Evolutionary conservation across 2,329 filamentous ascomycete genomes (phyloP).

Genomic region (Mariannaea elegans): DNA sequence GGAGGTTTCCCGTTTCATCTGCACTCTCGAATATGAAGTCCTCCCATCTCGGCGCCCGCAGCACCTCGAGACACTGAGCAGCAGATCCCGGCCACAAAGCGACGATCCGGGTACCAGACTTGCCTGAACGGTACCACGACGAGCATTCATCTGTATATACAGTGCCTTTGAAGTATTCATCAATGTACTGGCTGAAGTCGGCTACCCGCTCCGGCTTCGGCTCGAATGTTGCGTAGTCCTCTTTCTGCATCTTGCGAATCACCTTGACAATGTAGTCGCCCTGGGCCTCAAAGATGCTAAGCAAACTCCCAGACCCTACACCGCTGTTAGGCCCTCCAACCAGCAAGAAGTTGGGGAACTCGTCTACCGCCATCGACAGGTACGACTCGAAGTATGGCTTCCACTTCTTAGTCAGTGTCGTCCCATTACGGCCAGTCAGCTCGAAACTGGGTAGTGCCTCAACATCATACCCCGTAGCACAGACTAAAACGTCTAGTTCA

Average conservation of each 20-base stretch:
- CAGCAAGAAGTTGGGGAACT: slow-evolving; percentile 60
- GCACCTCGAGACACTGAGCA: slow-evolving; percentile 16
- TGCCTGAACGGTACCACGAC: slow-evolving; percentile 19
- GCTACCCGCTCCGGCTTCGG: slow-evolving; percentile 3
- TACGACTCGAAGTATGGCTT: slow-evolving; percentile 51
- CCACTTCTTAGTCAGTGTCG: slow-evolving; percentile 51
- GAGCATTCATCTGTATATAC: slow-evolving; percentile 25
- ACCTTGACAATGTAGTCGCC: slow-evolving; percentile 42
- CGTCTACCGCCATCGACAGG: slow-evolving; percentile 55
- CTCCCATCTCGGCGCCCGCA: slow-evolving; percentile 23
- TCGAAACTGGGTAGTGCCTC: slow-evolving; percentile 27
- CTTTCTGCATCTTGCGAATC: slow-evolving; percentile 36
- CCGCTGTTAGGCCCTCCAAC: slow-evolving; percentile 59
- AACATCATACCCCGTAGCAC: slow-evolving; percentile 18
- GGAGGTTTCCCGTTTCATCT: slow-evolving; percentile 2
- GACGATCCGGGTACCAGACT: not conserved
- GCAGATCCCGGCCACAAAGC: slow-evolving; percentile 24
- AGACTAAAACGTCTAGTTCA: slow-evolving; percentile 1
- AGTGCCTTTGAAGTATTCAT: slow-evolving; percentile 27
- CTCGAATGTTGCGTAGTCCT: slow-evolving; percentile 30
- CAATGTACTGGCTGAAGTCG: slow-evolving; percentile 20
- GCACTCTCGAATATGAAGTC: slow-evolving; percentile 17
- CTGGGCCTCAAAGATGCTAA: slow-evolving; percentile 57
- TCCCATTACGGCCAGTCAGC: slow-evolving; percentile 12
- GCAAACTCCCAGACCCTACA: slow-evolving; percentile 57